phyloP scores from a whole-genome alignment of 495 filamentous ascomycete species.

The Talaromyces wortmannii region DNA sequence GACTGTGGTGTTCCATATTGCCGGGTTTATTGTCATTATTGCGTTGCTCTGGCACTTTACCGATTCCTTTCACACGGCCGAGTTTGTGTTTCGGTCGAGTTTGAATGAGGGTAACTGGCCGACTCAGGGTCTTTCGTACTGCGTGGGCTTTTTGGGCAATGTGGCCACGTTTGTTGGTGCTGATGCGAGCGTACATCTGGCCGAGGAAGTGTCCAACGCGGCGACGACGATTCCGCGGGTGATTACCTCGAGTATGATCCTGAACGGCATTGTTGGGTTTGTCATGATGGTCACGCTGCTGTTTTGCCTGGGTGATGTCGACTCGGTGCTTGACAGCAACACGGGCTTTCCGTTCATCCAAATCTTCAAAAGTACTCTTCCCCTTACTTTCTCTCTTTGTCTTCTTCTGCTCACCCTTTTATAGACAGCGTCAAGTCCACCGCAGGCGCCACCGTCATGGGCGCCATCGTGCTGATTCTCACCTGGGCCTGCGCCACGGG shows the following conservation, averaged over 20 bases:
- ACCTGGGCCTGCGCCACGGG: slow-evolving; percentile 25
- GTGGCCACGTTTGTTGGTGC: slow-evolving; percentile 32
- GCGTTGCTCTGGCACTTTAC: slow-evolving; percentile 19
- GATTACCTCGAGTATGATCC: slow-evolving; percentile 32
- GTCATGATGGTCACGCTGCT: slow-evolving; percentile 32
- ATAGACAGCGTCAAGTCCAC: slow-evolving; percentile 8
- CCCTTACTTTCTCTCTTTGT: neutral
- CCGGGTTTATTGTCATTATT: slow-evolving; percentile 45
- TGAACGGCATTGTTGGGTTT: slow-evolving; percentile 40
- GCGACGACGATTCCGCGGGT: slow-evolving; percentile 31
- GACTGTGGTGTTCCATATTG: slow-evolving; percentile 36
- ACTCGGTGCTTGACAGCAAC: slow-evolving; percentile 22
- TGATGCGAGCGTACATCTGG: slow-evolving; percentile 29
- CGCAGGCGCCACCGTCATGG: slow-evolving; percentile 17
- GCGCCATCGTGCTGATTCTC: slow-evolving; percentile 25
- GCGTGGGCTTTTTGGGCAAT: slow-evolving; percentile 33
- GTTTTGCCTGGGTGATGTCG: slow-evolving; percentile 35
- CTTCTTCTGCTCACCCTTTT: neutral
- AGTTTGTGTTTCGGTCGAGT: slow-evolving; percentile 32
- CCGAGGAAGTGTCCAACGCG: slow-evolving; percentile 40
- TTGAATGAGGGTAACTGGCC: slow-evolving; percentile 42
- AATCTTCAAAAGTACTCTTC: slow-evolving; percentile 25
- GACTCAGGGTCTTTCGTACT: slow-evolving; percentile 30
- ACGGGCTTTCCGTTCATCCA: slow-evolving; percentile 43
- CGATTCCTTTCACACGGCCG: slow-evolving; percentile 11